Evolutionary conservation across 2,329 filamentous ascomycete species (phyloP), one percentile per base, ranked within the genome.

Genomic region (Fusarium sp.): DNA sequence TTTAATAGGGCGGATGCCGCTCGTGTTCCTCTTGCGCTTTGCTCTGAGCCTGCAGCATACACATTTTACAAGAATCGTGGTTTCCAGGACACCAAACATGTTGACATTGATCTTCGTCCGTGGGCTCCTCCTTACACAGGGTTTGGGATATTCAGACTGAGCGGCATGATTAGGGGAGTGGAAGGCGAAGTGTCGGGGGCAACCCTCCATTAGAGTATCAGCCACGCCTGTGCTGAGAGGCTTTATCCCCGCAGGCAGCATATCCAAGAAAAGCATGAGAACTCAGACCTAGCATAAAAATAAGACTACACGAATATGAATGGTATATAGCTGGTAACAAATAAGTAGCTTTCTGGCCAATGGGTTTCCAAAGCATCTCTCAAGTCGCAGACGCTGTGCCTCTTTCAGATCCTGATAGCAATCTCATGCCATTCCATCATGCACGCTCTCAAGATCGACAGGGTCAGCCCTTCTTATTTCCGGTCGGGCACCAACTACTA

Each of bases 141-240:
- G 8, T 71, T 71, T 59, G 68, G 68, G 2, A 45, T 39, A 14
- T 71, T 71, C 4, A 62, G 68, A 23, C 37, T 68, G 9, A 59
- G 39, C 2, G 60, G 68, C 5, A 52, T 71, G 57, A 27, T 30
- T n/a, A 5, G 25, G 45, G 1, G 45, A 11, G 25, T 45, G 43
- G 13, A 45, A 45, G n/a, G n/a, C 11, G 43, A 45, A 25, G 20
- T 14, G 11, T 43, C 39, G 10, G n/a, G n/a, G n/a, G 6, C 10
- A 11, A 13, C 1, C 13, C 43, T 5, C 4, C 7, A 45, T 18
- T 11, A 13, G n/a, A 41, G 5, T 3, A 20, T 6, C 5, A 41
- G 3, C 18, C 16, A 18, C 4, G 18, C 7, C 37, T 39, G 16
- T 3, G 37, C 18, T n/a, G 8, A n/a, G 37, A 41, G 9, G 37